These are phyloP conservation scores for Cercospora zeae-maydis DNA, from an alignment of 2,329 filamentous ascomycete genomes.

Conservation along the genomic window DNA sequence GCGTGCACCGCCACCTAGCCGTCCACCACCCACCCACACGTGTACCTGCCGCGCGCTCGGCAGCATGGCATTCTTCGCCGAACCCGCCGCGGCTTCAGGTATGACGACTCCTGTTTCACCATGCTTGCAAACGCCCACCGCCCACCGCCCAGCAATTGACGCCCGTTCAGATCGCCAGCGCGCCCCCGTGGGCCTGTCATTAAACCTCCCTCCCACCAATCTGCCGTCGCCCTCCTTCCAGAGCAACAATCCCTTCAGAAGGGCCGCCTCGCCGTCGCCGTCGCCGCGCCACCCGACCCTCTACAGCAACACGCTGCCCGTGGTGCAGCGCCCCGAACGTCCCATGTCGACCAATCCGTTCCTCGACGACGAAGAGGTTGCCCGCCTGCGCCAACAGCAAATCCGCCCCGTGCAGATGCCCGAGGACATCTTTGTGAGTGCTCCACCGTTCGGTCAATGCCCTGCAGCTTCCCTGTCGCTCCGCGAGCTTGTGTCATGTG, in stretches of 20 bases:
- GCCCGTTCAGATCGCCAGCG: slow-evolving; percentile 42
- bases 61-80: slow-evolving; percentile 19
- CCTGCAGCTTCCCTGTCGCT: slow-evolving; percentile 22
- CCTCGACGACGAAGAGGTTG: slow-evolving; percentile 47
- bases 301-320: slow-evolving; percentile 15
- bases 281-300: slow-evolving; percentile 28
- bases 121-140: slow-evolving; percentile 18
- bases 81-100: slow-evolving; percentile 13
- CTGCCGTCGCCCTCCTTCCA: slow-evolving; percentile 55
- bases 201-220: slow-evolving; percentile 10
- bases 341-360: slow-evolving; percentile 71
- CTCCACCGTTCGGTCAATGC: slow-evolving; percentile 10
- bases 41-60: background rate
- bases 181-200: slow-evolving; percentile 35
- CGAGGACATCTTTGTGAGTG: slow-evolving; percentile 74
- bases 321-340: slow-evolving; percentile 52
- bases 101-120: slow-evolving; percentile 21
- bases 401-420: slow-evolving; percentile 49
- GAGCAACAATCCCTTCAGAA: slow-evolving; percentile 76
- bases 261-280: slow-evolving; percentile 45
- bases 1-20: background rate
- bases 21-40: background rate
- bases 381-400: slow-evolving; percentile 7
- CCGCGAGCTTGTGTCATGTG: slow-evolving; percentile 23
- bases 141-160: slow-evolving; percentile 16